These are phyloP conservation scores for Colletotrichum lini DNA, from an alignment of 2,329 filamentous ascomycete genomes.

Conservation along the genomic window DNA sequence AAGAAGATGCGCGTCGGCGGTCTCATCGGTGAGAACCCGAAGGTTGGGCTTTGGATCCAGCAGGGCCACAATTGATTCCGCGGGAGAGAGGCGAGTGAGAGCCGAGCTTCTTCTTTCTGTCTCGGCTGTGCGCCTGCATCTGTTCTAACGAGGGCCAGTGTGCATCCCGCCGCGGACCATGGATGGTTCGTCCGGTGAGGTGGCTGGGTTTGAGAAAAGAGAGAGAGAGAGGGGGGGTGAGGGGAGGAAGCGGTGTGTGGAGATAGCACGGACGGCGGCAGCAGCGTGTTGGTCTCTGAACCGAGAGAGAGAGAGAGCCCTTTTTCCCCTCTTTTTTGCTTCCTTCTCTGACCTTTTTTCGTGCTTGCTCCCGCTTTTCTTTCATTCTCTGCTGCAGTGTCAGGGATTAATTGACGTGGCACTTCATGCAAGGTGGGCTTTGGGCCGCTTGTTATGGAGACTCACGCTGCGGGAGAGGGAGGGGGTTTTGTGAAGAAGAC, in stretches of 20 bases:
- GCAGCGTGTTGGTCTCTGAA: constrained; percentile 20
- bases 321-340: neutral
- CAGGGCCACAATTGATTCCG: constrained; percentile 52
- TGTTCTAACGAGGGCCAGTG: neutral
- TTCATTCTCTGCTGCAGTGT: constrained; percentile 16
- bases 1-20: constrained; percentile 66
- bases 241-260: constrained; percentile 38
- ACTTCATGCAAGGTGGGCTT: constrained; percentile 16
- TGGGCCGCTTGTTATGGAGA: constrained; percentile 8
- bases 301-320: neutral
- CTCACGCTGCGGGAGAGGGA: neutral
- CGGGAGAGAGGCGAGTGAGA: too few relatives aligned
- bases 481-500: neutral
- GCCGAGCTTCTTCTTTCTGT: neutral
- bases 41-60: constrained; percentile 68
- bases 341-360: neutral
- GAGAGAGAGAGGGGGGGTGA: too few relatives aligned
- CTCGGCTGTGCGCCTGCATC: neutral
- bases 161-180: constrained; percentile 12
- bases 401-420: constrained; percentile 37
- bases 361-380: neutral
- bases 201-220: constrained; percentile 28
- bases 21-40: constrained; percentile 52
- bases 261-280: constrained; percentile 42
- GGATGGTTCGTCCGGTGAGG: constrained; percentile 36